These are phyloP conservation scores for Globisporangium mamillatum DNA, from an alignment of 352 stramenopile species.

Conservation along the genomic window DNA sequence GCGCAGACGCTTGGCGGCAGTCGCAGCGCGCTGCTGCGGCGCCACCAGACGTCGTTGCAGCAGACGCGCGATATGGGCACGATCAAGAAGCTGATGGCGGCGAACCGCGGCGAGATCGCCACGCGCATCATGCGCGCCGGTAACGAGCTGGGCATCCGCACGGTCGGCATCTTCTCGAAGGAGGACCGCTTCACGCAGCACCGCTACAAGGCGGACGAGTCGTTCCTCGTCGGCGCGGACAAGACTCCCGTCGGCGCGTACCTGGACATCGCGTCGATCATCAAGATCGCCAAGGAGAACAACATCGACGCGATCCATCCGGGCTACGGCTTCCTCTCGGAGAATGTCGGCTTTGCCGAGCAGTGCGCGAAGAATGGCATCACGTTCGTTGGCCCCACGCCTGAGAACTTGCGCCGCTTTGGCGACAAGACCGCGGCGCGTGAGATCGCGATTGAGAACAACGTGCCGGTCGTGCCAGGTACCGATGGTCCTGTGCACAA, in stretches of 20 bases:
- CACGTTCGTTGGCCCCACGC: constrained; percentile 94
- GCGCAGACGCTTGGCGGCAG: constrained; percentile 27
- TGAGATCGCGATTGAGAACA: constrained; percentile 87
- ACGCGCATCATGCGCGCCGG: constrained; percentile 94
- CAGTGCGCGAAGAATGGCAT: constrained; percentile 90
- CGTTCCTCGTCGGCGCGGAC: constrained; percentile 90
- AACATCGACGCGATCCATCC: constrained; percentile 95
- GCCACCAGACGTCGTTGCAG: constrained; percentile 11
- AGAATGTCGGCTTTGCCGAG: constrained; percentile 95
- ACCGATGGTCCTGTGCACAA: constrained; percentile 90
- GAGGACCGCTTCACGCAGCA: constrained; percentile 96
- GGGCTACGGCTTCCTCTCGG: constrained; percentile 97
- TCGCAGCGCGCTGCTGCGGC: constrained; percentile 16
- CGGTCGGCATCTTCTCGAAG: constrained; percentile 89
- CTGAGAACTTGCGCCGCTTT: constrained; percentile 88
- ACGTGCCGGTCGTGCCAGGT: constrained; percentile 87
- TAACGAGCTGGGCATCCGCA: constrained; percentile 92
- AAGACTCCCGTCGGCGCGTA: constrained; percentile 94
- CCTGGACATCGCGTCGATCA: constrained; percentile 93
- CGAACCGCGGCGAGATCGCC: constrained; percentile 98
- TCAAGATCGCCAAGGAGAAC: constrained; percentile 91
- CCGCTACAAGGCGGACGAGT: constrained; percentile 97
- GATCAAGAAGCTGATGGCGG: constrained; percentile 96
- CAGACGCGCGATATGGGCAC: constrained; percentile 58
- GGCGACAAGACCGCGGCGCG: constrained; percentile 89